These are phyloP conservation scores for Metschnikowia reukaufii DNA, from an alignment of 805 yeast genomes.

Conservation along the genomic window DNA sequence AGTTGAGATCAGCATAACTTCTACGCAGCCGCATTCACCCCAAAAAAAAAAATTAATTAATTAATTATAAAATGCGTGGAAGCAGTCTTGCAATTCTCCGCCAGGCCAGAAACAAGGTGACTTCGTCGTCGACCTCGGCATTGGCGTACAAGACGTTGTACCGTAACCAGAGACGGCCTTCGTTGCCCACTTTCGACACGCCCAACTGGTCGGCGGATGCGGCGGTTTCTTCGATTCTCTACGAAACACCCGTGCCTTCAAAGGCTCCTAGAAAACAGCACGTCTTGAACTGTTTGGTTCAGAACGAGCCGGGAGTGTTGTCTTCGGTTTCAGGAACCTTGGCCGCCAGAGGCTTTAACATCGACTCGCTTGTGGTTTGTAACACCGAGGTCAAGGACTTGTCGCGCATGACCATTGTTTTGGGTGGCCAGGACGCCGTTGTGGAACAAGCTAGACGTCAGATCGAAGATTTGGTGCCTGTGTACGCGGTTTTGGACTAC, in stretches of 20 bases:
- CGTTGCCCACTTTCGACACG: constrained; percentile 88
- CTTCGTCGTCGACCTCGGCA: constrained; percentile 81
- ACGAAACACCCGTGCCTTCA: constrained; percentile 78
- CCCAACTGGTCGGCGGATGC: constrained; percentile 96
- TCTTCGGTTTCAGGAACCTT: constrained; percentile 90
- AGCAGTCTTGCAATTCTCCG: constrained; percentile 12
- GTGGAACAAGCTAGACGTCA: constrained; percentile 98
- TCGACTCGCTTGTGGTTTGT: constrained; percentile 95
- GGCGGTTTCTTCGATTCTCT: constrained; percentile 92
- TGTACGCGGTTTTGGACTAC: constrained; percentile 95
- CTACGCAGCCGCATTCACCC: no score
- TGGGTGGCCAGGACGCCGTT: constrained; percentile 92
- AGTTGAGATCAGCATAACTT: no score
- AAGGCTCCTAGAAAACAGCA: constrained; percentile 73
- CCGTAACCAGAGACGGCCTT: constrained; percentile 82
- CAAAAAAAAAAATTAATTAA: no score
- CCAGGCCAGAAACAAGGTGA: constrained; percentile 19
- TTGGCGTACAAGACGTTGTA: constrained; percentile 91
- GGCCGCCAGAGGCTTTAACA: constrained; percentile 98
- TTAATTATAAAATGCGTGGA: constrained; percentile 8
- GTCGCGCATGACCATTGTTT: constrained; percentile 94
- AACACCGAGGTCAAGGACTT: constrained; percentile 94
- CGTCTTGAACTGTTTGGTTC: constrained; percentile 93
- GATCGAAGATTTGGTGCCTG: constrained; percentile 96
- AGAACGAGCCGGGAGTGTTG: constrained; percentile 97